Conservation (phyloP, 2,329 filamentous ascomycete species). For the Pestalotiopsis fici region DNA sequence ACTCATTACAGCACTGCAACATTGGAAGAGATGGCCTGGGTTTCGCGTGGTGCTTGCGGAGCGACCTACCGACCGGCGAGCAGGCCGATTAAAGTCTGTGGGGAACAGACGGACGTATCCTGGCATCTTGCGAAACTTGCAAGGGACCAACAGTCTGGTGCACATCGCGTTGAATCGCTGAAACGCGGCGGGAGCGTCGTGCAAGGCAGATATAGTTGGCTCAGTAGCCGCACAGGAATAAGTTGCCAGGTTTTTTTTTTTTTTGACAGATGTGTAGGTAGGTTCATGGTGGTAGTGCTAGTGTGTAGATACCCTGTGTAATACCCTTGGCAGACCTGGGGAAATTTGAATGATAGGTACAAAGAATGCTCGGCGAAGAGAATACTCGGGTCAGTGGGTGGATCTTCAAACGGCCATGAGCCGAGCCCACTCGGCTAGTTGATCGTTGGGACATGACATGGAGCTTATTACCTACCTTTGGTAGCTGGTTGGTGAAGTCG, state of each 20-base stretch:
- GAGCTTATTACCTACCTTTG: neutral
- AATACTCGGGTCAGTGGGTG: neutral
- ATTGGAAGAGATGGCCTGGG: neutral
- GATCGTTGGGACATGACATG: neutral
- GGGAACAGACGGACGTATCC: neutral
- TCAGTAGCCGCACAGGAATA: neutral
- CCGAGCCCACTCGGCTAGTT: neutral
- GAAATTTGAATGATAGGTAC: neutral
- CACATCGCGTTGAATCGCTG: neutral
- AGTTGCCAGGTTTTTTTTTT: neutral
- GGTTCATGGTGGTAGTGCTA: neutral
- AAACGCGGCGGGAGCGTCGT: neutral
- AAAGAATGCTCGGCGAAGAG: neutral
- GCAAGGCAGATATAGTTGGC: neutral
- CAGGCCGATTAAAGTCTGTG: neutral
- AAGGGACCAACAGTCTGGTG: neutral
- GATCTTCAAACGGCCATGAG: neutral
- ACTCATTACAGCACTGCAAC: neutral
- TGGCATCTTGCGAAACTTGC: neutral
- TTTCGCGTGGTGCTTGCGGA: constrained; percentile 1
- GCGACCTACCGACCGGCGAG: neutral
- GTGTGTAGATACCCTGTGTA: neutral
- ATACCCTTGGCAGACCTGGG: neutral
- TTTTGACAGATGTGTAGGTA: neutral
- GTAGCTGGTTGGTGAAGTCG: neutral